Conservation (phyloP, 768 basidiomycete species). For the Xanthoconium purpureum region DNA sequence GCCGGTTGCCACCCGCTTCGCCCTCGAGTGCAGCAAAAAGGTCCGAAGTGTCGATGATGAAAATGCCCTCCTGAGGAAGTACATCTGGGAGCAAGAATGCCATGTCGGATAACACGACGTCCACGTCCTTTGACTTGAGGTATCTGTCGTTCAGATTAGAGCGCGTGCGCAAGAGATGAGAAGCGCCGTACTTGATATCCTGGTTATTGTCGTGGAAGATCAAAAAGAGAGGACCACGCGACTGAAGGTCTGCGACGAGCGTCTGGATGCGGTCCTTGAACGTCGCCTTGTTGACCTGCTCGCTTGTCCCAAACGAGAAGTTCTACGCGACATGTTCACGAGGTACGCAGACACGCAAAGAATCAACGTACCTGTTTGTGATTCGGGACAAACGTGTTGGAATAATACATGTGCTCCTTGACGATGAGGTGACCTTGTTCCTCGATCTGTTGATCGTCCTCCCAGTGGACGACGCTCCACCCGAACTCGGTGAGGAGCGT, state of each 20-base stretch:
- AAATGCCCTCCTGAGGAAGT: conserved; percentile 51
- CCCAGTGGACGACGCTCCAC: conserved; percentile 62
- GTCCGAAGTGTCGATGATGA: conserved; percentile 69
- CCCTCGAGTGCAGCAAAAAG: conserved; percentile 76
- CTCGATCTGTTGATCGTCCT: conserved; percentile 44
- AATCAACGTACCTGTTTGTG: conserved; percentile 47
- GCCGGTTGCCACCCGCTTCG: conserved; percentile 46
- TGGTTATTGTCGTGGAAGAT: conserved; percentile 78
- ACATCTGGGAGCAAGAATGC: conserved; percentile 57
- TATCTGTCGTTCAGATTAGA: conserved; percentile 38
- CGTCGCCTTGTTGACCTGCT: conserved; percentile 45
- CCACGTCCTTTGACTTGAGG: conserved; percentile 48
- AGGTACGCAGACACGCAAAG: neutral
- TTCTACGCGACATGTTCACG: conserved; percentile 37
- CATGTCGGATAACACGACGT: conserved; percentile 51
- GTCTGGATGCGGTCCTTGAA: conserved; percentile 53
- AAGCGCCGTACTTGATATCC: conserved; percentile 62
- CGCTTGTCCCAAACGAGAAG: conserved; percentile 65
- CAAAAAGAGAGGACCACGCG: conserved; percentile 63
- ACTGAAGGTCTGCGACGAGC: conserved; percentile 40
- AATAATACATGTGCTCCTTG: conserved; percentile 53
- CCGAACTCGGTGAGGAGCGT: conserved; percentile 78
- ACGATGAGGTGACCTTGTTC: conserved; percentile 62
- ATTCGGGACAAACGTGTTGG: conserved; percentile 65
- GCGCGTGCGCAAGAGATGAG: neutral